Base-by-base conservation (phyloP, 768 basidiomycete genomes). In the Leccinum obscurum region DNA sequence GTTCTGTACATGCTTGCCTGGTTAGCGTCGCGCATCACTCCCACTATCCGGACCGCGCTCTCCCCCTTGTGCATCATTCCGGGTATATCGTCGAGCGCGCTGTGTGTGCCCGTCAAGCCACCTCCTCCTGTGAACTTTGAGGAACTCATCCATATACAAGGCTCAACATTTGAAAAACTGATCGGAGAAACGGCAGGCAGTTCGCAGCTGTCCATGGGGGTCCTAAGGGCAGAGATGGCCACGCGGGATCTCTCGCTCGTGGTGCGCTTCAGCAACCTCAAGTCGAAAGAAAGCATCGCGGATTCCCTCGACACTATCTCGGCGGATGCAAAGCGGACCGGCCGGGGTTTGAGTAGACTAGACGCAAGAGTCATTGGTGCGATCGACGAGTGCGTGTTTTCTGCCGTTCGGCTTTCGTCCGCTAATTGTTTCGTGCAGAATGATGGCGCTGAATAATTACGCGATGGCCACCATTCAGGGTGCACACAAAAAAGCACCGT, bases 221-320 rank as follows among this genome's bases (percentile, higher is more conserved):
- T 93, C 63, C 85, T 90, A 73, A 87, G 85, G 70, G 86, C 89
- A 14, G 87, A 92, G 65, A 86, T 92, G 82, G 91, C 89, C 14
- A 89, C 87, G 1, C 76, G 72, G 24, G 90, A 93, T 68, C 77
- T 93, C 55, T 75, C 83, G 14, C 79, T 83, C 6, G 77, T 90
- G 30, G 85, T 92, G 15, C 80, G 79, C 15, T 73, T 81, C 60
- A 92, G 90, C 70, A 76, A 86, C 15, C 71, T 93, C 66, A 81
- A 76, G 59, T 82, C 83, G 24, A 84, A 77, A 56, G 86, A 90
- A n/a, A 59, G 69, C 22, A 67, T 93, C 10, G 85, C 83, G 17
- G 75, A 81, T 10, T 66, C 77, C 15, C 74, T 92, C 62, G 62
- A 61, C 14, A 78, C 77, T 3, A 90, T 92, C 66, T 81, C 85